Percentiles rank a stretch among this genome's conserved stretches.
Evolutionary conservation across 225 moss, liverwort and hornwort genomes (phyloP).

Genomic region (Bryoerythrophyllum caledonicum): DNA sequence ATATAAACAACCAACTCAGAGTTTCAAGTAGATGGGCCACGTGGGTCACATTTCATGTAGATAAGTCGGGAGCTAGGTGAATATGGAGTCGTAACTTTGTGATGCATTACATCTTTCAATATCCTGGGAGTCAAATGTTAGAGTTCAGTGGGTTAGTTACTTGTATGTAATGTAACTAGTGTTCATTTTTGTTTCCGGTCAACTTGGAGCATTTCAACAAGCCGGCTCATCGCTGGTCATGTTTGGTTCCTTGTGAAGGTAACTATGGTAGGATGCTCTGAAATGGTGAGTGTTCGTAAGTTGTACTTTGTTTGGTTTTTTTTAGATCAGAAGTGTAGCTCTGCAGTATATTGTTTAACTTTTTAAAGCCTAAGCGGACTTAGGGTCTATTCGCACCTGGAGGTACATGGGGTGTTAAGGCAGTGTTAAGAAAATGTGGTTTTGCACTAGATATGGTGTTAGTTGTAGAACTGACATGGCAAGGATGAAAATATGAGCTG

Average conservation of each 20-base stretch:
- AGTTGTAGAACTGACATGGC: too few species aligned
- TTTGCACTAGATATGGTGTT: too few species aligned
- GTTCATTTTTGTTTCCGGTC: not conserved
- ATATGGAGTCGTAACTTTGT: not conserved
- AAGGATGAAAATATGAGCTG: too few species aligned
- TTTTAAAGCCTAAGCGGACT: too few species aligned
- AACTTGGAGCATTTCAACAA: conserved; percentile 24
- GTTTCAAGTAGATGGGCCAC: not conserved
- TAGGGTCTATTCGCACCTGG: too few species aligned
- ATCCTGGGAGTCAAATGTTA: not conserved
- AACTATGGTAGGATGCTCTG: too few species aligned
- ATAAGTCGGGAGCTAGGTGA: not conserved
- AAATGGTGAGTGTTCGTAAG: too few species aligned
- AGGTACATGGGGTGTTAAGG: too few species aligned
- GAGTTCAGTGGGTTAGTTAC: not conserved
- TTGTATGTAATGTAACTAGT: not conserved
- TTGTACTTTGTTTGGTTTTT: too few species aligned
- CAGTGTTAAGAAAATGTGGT: too few species aligned
- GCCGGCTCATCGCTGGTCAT: conserved; percentile 25
- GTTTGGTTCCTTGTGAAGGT: not conserved
- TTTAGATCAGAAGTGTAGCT: too few species aligned
- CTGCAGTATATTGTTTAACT: too few species aligned
- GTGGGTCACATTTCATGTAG: not conserved
- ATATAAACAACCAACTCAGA: not conserved
- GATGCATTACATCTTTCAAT: not conserved